Percentiles rank a stretch among this genome's conserved stretches.
phyloP scores from a whole-genome alignment of 306 rosid genomes.

The Herpetospermum pedunculosum region DNA sequence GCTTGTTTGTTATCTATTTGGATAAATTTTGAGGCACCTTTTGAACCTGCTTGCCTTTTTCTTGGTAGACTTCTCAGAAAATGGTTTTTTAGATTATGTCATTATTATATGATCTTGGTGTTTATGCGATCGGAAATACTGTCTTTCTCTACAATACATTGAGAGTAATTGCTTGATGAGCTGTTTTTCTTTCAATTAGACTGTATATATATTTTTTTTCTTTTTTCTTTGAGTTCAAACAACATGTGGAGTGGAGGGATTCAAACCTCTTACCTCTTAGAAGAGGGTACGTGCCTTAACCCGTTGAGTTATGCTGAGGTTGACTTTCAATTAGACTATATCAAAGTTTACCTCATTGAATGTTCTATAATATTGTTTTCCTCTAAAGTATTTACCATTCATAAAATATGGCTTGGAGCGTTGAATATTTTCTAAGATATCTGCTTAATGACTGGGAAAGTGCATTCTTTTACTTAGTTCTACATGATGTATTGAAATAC shows the following conservation, averaged over 20 bases:
- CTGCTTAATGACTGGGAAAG: background rate
- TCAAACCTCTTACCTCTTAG: no score
- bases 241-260: no score
- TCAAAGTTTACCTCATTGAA: background rate
- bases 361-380: background rate
- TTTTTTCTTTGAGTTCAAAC: no score
- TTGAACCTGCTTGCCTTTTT: background rate
- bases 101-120: background rate
- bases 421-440: background rate
- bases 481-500: background rate
- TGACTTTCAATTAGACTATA: no score
- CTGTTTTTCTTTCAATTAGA: background rate
- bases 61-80: background rate
- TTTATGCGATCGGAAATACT: background rate
- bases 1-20: background rate
- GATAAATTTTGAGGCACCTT: background rate
- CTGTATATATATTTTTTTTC: no score
- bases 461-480: background rate
- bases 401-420: background rate
- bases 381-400: background rate
- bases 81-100: background rate
- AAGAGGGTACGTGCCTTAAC: no score
- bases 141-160: background rate
- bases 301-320: no score
- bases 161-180: background rate